A percentile compares a stretch with the other conserved stretches of the same genome.
These are phyloP conservation scores for Candida krabiensis DNA, from an alignment of 805 yeast species.

Conservation along the genomic window DNA sequence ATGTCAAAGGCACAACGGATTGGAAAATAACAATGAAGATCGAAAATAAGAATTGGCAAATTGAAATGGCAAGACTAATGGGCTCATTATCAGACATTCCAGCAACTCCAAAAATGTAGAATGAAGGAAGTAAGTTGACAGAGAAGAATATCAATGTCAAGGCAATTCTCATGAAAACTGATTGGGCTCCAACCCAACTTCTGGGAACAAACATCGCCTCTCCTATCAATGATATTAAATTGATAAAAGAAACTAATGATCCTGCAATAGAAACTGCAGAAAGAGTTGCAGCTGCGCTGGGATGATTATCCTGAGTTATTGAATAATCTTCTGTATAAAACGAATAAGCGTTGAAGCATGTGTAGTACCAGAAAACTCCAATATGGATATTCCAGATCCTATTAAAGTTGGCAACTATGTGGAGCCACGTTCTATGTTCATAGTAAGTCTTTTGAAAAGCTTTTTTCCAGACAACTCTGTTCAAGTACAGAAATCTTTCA, in stretches of 20 bases:
- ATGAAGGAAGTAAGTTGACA: conserved; percentile 49
- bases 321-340: conserved; percentile 61
- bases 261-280: conserved; percentile 71
- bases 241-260: conserved; percentile 54
- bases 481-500: conserved; percentile 56
- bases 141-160: conserved; percentile 43
- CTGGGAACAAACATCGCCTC: conserved; percentile 71
- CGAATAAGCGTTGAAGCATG: conserved; percentile 65
- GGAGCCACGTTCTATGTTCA: conserved; percentile 78
- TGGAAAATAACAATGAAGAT: conserved; percentile 53
- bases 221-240: conserved; percentile 52
- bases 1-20: conserved; percentile 61
- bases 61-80: conserved; percentile 45
- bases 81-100: conserved; percentile 35
- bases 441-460: conserved; percentile 73
- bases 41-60: conserved; percentile 57
- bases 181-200: conserved; percentile 69
- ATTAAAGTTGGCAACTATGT: conserved; percentile 69
- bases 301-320: conserved; percentile 55
- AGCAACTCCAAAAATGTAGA: conserved; percentile 46
- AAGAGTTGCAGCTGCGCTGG: conserved; percentile 53
- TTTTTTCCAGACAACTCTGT: conserved; percentile 61
- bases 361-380: conserved; percentile 75
- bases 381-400: conserved; percentile 79
- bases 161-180: conserved; percentile 48